Base-by-base conservation (phyloP, 1,284 basidiomycete species). In the Apiotrichum siamense region DNA sequence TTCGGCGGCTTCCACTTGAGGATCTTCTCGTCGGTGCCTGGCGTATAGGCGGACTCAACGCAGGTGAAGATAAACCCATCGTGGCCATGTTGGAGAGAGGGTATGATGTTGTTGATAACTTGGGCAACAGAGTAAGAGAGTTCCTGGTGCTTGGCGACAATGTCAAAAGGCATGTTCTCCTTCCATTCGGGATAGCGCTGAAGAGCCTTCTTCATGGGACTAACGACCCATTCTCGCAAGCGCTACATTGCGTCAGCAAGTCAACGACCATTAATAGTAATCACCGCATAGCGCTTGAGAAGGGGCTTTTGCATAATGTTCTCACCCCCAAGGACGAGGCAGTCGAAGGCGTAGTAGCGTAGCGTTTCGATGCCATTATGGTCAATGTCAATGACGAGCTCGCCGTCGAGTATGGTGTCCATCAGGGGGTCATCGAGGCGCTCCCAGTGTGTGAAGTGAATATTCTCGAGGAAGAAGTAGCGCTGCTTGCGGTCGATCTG, bases 1-100 rank as follows among this genome's bases (percentile, higher is more conserved):
- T 86, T 88, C 3, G 96, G 92, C 1, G 94, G 93, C 74, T 99
- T 99, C 96, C 96, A 99, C 72, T 99, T 99, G 62, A 97, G 74
- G 59, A 98, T 93, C 59, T 90, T 89, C 7, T 76, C 74, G 68
- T 98, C 94, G 11, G 96, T 98, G 0, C 89, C 94, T n/a, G 87
- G 78, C 4, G 81, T 78, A 64, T 98, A 98, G 0, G 83, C 83
- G 6, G 88, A 83, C 66, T 83, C 86, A 10, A 87, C 87, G 64
- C 88, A 88, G 0, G 96, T 98, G 68, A 97, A 99, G 63, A 99
- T 97, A 53, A 99, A 81, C 0, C 96, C 96, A 65, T 99, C 96
- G 62, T 88, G 94, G 6, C 85, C 91, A 67, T 99, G 96, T 59
- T 91, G 83, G 3, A 98, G 77, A n/a, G 79, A 79, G 3, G 92